Evolutionary conservation across 2,329 filamentous ascomycete species (phyloP), one percentile per base, ranked within the genome.

Genomic region (Diplodia scrobiculata): DNA sequence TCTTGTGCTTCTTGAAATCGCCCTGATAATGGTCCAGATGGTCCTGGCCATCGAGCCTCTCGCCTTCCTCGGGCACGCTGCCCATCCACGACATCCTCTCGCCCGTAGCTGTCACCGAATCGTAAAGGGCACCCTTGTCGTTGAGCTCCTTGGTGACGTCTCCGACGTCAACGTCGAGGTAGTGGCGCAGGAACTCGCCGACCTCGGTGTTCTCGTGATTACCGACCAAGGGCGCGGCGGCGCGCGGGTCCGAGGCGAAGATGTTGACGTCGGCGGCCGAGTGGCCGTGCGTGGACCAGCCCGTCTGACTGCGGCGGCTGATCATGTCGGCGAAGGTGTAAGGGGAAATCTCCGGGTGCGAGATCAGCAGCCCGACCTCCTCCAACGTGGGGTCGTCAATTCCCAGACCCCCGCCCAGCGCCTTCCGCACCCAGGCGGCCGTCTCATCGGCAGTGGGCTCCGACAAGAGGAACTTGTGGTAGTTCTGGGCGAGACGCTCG

Each of bases 131-230:
- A 25, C 77, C 77, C 79, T 87, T 87, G 69, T 87, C 79, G 71
- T 82, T 84, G 52, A 99, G 79, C 77, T 95, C 88, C 73, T 86
- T 81, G 0, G 93, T 97, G 65, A 98, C 87, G 36, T 83, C 82
- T 1, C 91, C 85, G 1, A 97, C 86, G 74, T 97, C 89, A 1
- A 98, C 86, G 58, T 86, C 85, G 0, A 99, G 84, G 73, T 95
- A 99, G 9, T 87, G 81, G 7, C 87, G 82, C 67, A 99, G 79
- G 76, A 97, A 99, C 52, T 85, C 81, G 38, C 95, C 95, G 0
- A 99, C 84, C 29, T 98, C 92, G 0, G 89, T 98, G 75, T 99
- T 99, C 81, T 99, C 95, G 65, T 96, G 89, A 76, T 98, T 98
- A 7, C 94, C 94, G 2, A 86, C 81, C 6, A 97, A 82, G 14